Base-by-base conservation (phyloP, 2,329 filamentous ascomycete genomes). In the Chaetothyriales sp. region DNA sequence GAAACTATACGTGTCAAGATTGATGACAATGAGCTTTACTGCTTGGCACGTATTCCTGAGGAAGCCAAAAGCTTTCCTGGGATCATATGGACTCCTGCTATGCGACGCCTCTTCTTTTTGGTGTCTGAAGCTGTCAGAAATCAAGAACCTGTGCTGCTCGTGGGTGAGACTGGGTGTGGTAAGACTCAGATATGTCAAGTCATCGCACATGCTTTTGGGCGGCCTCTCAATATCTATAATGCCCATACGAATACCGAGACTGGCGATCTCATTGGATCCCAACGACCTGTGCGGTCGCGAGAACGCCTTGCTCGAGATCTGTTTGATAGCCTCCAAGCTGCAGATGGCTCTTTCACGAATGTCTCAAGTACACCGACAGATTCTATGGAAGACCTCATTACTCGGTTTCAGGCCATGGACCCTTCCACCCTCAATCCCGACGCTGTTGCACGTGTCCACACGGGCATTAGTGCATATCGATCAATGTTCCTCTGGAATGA, bases 161-260 rank as follows among this genome's bases (percentile, higher is more conserved):
- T 99, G 10, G 92, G 92, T 56, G 94, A 98, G 66, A 99, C 92
- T 18, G 92, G 92, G 5, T 97, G 90, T 63, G 92, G 94, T 55
- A 99, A 99, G 71, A 99, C 92, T 0, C 95, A 90, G 1, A 86
- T 98, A 5, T 94, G 88, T 60, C 92, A 99, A 66, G 77, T 95
- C 64, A 77, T 97, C 50, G 89, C 92, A 2, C 85, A 94, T 62
- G 84, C 86, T 3, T 77, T 87, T 56, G 73, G 75, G 15, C 88
- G 84, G 61, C 74, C 86, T 56, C 72, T 99, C 43, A 82, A 89
- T 59, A 92, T 90, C 60, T 84, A 98, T 63, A 99, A 98, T 64
- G 92, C 94, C 2, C 94, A 99, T 67, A 90, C 97, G 60, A 99
- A 98, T 59, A 89, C 92, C 0, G 94, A 99, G 66, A 97, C 94